These are phyloP conservation scores for Fusarium anguioides DNA, from an alignment of 2,329 filamentous ascomycete species.

Conservation along the genomic window DNA sequence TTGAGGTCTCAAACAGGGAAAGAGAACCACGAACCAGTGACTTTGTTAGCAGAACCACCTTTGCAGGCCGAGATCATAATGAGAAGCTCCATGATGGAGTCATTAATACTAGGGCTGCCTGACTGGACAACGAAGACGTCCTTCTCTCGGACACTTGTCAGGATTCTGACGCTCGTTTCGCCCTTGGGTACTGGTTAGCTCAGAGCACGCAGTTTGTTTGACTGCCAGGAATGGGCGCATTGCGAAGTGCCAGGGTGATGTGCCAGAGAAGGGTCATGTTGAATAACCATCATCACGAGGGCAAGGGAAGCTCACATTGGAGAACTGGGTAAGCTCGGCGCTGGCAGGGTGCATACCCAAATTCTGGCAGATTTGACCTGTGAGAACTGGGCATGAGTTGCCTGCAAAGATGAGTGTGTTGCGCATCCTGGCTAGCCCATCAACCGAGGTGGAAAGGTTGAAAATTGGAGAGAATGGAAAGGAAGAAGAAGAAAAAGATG, in stretches of 20 bases:
- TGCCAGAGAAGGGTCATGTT: constrained; percentile 14
- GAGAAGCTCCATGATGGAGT: constrained; percentile 98
- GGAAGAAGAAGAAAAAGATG: constrained; percentile 31
- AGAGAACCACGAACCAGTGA: constrained; percentile 77
- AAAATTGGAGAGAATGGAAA: constrained; percentile 41
- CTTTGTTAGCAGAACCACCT: constrained; percentile 94
- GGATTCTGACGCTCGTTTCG: constrained; percentile 76
- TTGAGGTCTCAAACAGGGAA: constrained; percentile 20
- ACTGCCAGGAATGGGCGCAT: constrained; percentile 4
- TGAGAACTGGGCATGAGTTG: constrained; percentile 73
- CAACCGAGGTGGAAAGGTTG: constrained; percentile 33
- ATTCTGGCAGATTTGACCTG: constrained; percentile 74
- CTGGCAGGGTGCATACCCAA: constrained; percentile 73
- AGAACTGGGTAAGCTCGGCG: constrained; percentile 75
- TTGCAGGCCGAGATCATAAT: constrained; percentile 99
- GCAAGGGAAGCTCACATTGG: constrained; percentile 67
- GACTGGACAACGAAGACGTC: constrained; percentile 99
- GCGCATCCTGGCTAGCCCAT: constrained; percentile 62
- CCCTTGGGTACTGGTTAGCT: constrained; percentile 58
- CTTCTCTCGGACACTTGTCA: constrained; percentile 89
- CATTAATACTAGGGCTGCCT: constrained; percentile 94
- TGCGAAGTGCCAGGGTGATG: constrained; percentile 8
- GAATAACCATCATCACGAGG: constrained; percentile 20
- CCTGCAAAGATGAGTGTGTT: constrained; percentile 76
- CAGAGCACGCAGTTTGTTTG: constrained; percentile 14